These are phyloP conservation scores for Escovopsis weberi DNA, from an alignment of 2,329 filamentous ascomycete species.

Conservation along the genomic window DNA sequence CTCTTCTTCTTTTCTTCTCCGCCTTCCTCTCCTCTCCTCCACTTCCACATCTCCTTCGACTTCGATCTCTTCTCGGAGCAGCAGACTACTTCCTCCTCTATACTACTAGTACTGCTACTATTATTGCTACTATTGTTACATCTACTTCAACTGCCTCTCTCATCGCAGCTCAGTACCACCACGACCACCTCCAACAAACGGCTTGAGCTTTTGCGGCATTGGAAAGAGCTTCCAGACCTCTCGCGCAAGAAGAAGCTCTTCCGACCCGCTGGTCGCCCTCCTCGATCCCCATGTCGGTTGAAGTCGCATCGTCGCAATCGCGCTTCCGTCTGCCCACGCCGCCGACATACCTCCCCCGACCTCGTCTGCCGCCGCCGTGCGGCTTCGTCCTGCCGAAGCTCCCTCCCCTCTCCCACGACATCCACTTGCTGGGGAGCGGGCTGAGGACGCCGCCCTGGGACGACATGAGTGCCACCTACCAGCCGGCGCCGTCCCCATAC, in stretches of 20 bases:
- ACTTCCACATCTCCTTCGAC: neutral
- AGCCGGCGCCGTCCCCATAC: slow-evolving; percentile 32
- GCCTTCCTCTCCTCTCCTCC: neutral
- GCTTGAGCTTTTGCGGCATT: neutral
- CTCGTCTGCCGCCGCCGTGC: slow-evolving; percentile 8
- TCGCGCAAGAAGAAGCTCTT: too few relatives aligned
- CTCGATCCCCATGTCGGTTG: slow-evolving; percentile 15
- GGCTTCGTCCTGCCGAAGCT: slow-evolving; percentile 12
- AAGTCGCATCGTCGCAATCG: slow-evolving; percentile 10
- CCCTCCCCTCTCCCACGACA: slow-evolving; percentile 9
- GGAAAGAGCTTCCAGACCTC: too few relatives aligned
- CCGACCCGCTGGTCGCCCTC: neutral
- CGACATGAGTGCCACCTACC: slow-evolving; percentile 39
- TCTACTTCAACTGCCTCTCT: too few relatives aligned
- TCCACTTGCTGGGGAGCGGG: slow-evolving; percentile 18
- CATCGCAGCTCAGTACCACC: too few relatives aligned
- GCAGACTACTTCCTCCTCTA: too few relatives aligned
- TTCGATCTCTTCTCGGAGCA: neutral
- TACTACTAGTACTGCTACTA: too few relatives aligned
- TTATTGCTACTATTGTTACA: too few relatives aligned
- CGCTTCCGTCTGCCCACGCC: slow-evolving; percentile 8
- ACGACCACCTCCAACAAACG: neutral
- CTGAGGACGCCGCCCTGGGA: slow-evolving; percentile 37
- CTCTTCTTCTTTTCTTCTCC: neutral
- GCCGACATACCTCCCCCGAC: slow-evolving; percentile 10